A percentile compares a stretch with the other conserved stretches of the same genome.
These are phyloP conservation scores for Durotheca rogersii DNA, from an alignment of 495 filamentous ascomycete species.

Conservation along the genomic window DNA sequence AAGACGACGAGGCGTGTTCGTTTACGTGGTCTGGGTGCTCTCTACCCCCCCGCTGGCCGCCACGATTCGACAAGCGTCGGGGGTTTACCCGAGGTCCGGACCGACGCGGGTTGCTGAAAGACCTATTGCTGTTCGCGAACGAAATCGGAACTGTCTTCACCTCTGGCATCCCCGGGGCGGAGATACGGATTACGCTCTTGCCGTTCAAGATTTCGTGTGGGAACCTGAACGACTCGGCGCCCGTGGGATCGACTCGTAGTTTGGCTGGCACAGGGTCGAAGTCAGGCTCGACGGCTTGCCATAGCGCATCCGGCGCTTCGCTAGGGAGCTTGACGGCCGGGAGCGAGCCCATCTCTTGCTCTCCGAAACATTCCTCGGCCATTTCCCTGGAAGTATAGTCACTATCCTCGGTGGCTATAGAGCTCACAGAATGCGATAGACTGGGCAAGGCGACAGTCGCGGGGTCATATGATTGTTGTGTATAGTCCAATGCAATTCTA, in stretches of 20 bases:
- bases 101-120: slow-evolving; percentile 52
- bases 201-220: slow-evolving; percentile 40
- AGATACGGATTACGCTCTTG: slow-evolving; percentile 46
- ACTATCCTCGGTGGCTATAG: slow-evolving; percentile 29
- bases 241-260: slow-evolving; percentile 38
- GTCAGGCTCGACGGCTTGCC: slow-evolving; percentile 42
- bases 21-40: slow-evolving; percentile 23
- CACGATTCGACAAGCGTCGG: slow-evolving; percentile 26
- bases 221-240: slow-evolving; percentile 45
- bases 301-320: slow-evolving; percentile 54
- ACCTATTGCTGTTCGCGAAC: slow-evolving; percentile 35
- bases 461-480: slow-evolving; percentile 44
- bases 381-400: slow-evolving; percentile 57
- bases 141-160: slow-evolving; percentile 43
- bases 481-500: slow-evolving; percentile 61
- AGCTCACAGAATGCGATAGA: slow-evolving; percentile 22
- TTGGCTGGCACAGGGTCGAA: slow-evolving; percentile 42
- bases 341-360: slow-evolving; percentile 76
- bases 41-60: slow-evolving; percentile 32
- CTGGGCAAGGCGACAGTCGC: slow-evolving; percentile 62
- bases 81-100: slow-evolving; percentile 35
- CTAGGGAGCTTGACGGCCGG: slow-evolving; percentile 68
- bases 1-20: slow-evolving; percentile 26
- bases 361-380: slow-evolving; percentile 79
- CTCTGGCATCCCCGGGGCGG: slow-evolving; percentile 44